A percentile compares a stretch with the other conserved stretches of the same genome.
These are phyloP conservation scores for Stipa capillata DNA, from an alignment of 176 grass and related monocot genomes.

Conservation along the genomic window DNA sequence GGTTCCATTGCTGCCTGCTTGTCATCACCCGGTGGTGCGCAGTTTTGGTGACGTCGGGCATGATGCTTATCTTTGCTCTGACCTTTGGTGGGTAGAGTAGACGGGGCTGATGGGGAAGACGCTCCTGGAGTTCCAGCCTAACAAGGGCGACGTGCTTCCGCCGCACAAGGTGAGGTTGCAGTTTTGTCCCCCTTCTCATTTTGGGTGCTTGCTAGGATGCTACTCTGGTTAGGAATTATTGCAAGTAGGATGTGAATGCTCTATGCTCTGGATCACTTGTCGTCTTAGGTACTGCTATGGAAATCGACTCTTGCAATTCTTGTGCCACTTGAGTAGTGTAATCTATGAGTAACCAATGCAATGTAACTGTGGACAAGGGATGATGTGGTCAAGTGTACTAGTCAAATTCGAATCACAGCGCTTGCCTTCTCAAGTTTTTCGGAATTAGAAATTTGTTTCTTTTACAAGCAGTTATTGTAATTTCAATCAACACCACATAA, in stretches of 20 bases:
- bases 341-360: not conserved
- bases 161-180: slow-evolving; percentile 60
- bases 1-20: not conserved
- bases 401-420: not conserved
- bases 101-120: slow-evolving; percentile 89
- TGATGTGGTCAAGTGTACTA: not conserved
- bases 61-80: not conserved
- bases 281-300: not conserved
- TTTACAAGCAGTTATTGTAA: not conserved
- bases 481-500: not conserved
- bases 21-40: not conserved
- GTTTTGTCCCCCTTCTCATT: not conserved
- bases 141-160: slow-evolving; percentile 83
- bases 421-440: not conserved
- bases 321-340: not conserved
- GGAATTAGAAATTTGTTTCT: not conserved
- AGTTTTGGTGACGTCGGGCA: not conserved
- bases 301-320: not conserved
- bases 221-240: not conserved
- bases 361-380: not conserved
- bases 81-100: slow-evolving; percentile 35
- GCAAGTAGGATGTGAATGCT: not conserved
- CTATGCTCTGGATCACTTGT: not conserved
- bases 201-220: not conserved
- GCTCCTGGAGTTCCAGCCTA: slow-evolving; percentile 88